Evolutionary conservation across 805 yeast genomes (phyloP).

Genomic region (Candida ficus): DNA sequence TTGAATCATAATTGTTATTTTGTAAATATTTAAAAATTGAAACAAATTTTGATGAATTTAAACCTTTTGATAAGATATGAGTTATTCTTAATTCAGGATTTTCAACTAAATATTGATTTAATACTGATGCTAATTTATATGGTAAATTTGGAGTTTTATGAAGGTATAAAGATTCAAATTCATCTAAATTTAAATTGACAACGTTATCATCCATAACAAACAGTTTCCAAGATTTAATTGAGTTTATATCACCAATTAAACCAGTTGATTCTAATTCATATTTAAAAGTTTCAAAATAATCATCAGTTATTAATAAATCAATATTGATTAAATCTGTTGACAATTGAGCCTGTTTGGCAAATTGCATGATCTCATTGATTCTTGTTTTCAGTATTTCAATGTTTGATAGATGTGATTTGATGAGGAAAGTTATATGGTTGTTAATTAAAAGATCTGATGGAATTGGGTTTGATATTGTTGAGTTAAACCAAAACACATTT

Average conservation of each 20-base stretch:
- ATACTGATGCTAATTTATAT: slow-evolving; percentile 29
- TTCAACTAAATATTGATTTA: slow-evolving; percentile 41
- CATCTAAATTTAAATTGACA: slow-evolving; percentile 11
- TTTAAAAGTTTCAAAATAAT: slow-evolving; percentile 31
- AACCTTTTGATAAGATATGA: slow-evolving; percentile 52
- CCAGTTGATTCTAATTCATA: slow-evolving; percentile 27
- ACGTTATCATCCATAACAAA: slow-evolving; percentile 6
- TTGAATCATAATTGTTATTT: slow-evolving; percentile 24
- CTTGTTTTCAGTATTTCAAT: slow-evolving; percentile 12
- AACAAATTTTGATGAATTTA: slow-evolving; percentile 44
- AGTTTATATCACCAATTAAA: slow-evolving; percentile 15
- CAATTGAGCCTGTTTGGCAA: slow-evolving; percentile 4
- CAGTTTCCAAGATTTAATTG: slow-evolving; percentile 16
- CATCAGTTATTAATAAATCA: slow-evolving; percentile 29
- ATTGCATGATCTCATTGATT: slow-evolving; percentile 14
- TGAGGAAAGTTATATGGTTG: slow-evolving; percentile 21
- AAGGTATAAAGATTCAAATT: slow-evolving; percentile 33
- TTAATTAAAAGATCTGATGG: slow-evolving; percentile 3
- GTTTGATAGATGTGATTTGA: slow-evolving; percentile 20
- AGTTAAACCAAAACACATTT: slow-evolving; percentile 42
- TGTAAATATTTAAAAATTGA: slow-evolving; percentile 32
- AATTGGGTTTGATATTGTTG: slow-evolving; percentile 10
- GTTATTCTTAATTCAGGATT: slow-evolving; percentile 45
- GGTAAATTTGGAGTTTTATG: slow-evolving; percentile 28
- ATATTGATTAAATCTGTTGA: slow-evolving; percentile 11